phyloP scores from a whole-genome alignment of 2,329 filamentous ascomycete genomes.

The Apiospora koreana region DNA sequence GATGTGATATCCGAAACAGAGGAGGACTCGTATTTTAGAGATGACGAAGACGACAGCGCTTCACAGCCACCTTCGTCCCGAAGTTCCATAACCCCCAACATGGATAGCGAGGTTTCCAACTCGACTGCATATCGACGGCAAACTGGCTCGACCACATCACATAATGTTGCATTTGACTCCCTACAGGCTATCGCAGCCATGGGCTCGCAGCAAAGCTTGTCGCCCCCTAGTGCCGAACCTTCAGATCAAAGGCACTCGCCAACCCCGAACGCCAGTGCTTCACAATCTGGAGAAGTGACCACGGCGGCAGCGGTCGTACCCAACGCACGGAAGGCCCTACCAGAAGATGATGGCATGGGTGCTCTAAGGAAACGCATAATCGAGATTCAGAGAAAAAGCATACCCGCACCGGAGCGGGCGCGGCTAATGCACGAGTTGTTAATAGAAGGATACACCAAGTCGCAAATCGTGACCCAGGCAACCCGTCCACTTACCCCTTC shows the following conservation, averaged over 20 bases:
- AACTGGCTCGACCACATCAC: background rate
- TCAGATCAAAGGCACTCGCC: background rate
- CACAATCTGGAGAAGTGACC: background rate
- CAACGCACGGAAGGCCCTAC: conserved; percentile 42
- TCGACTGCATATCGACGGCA: background rate
- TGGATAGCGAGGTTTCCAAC: conserved; percentile 13
- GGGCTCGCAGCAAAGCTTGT: background rate
- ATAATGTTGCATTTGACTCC: background rate
- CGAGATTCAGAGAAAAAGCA: conserved; percentile 63
- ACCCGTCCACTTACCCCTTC: conserved; percentile 34
- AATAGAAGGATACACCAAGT: conserved; percentile 65
- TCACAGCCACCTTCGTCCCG: conserved; percentile 28
- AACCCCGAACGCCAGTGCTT: background rate
- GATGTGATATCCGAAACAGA: conserved; percentile 32
- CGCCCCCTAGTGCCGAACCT: background rate
- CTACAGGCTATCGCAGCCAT: conserved; percentile 8
- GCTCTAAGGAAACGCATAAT: conserved; percentile 67
- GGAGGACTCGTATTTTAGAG: conserved; percentile 27
- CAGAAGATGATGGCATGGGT: conserved; percentile 80
- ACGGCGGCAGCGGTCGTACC: background rate
- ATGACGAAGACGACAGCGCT: conserved; percentile 25
- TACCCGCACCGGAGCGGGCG: conserved; percentile 66
- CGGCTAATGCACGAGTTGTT: conserved; percentile 70
- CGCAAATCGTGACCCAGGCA: conserved; percentile 34
- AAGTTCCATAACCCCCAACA: conserved; percentile 25